These are phyloP conservation scores for Fusarium nisikadoi DNA, from an alignment of 2,329 filamentous ascomycete genomes.

Conservation along the genomic window DNA sequence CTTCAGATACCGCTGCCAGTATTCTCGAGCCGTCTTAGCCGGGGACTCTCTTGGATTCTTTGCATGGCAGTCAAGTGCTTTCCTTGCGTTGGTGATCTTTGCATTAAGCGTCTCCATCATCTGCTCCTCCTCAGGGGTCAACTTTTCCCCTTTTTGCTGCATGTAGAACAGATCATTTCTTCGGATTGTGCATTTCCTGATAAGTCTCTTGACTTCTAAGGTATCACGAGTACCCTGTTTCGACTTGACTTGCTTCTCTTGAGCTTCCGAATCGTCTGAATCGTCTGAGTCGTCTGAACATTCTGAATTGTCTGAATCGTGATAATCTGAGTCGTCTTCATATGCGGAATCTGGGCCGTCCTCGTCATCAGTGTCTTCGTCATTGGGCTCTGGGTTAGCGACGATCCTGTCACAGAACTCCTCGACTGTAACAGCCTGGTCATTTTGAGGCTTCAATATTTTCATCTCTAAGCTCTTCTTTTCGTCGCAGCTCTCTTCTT, in stretches of 20 bases:
- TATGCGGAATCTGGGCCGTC: not conserved
- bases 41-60: not conserved
- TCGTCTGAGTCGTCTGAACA: not conserved
- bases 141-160: rapidly evolving
- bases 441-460: rapidly evolving
- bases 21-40: not conserved
- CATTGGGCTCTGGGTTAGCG: not conserved
- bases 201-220: rapidly evolving
- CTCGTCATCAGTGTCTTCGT: not conserved
- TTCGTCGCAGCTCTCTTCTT: rapidly evolving
- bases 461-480: rapidly evolving
- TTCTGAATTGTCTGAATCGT: not conserved
- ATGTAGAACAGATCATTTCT: rapidly evolving
- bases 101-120: not conserved
- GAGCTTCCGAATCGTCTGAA: not conserved
- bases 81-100: not conserved
- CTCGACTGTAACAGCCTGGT: rapidly evolving
- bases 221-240: rapidly evolving
- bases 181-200: not conserved
- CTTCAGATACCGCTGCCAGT: not conserved
- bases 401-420: not conserved
- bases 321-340: not conserved
- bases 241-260: not conserved
- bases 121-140: rapidly evolving
- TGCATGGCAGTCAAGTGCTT: no score